These are phyloP conservation scores for Rhodotorula sp. DNA, from an alignment of 1,284 basidiomycete species.

Conservation along the genomic window DNA sequence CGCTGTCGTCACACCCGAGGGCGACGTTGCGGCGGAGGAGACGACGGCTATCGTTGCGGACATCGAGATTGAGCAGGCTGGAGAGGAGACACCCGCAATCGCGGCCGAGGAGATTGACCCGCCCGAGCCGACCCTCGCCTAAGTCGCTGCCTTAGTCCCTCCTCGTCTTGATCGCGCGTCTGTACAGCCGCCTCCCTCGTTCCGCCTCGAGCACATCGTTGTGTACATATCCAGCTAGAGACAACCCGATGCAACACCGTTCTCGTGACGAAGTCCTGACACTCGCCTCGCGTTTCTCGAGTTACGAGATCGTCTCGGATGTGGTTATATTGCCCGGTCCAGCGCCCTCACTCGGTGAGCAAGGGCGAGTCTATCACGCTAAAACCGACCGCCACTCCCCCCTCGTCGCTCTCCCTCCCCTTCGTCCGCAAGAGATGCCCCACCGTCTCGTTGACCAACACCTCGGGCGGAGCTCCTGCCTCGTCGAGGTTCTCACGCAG, in stretches of 20 bases:
- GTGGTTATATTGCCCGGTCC: too few species aligned
- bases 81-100: not conserved
- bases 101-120: conserved; percentile 22
- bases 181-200: too few species aligned
- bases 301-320: too few species aligned
- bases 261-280: not conserved
- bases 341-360: conserved; percentile 48
- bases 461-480: conserved; percentile 30
- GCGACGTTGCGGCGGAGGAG: conserved; percentile 16
- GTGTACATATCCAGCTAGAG: not conserved
- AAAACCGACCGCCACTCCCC: conserved; percentile 88
- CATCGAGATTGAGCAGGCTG: not conserved
- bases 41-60: conserved; percentile 7
- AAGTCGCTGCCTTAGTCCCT: not conserved
- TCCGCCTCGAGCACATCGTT: too few species aligned
- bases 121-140: conserved; percentile 31
- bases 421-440: conserved; percentile 93
- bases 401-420: conserved; percentile 84
- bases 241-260: not conserved
- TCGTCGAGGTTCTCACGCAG: conserved; percentile 56
- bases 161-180: too few species aligned
- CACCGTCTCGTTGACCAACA: conserved; percentile 61
- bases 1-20: conserved; percentile 5
- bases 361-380: conserved; percentile 80
- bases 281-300: too few species aligned